Evolutionary conservation across 2,329 filamentous ascomycete species (phyloP), one percentile per base, ranked within the genome.

Genomic region (Geosmithia putterillii): DNA sequence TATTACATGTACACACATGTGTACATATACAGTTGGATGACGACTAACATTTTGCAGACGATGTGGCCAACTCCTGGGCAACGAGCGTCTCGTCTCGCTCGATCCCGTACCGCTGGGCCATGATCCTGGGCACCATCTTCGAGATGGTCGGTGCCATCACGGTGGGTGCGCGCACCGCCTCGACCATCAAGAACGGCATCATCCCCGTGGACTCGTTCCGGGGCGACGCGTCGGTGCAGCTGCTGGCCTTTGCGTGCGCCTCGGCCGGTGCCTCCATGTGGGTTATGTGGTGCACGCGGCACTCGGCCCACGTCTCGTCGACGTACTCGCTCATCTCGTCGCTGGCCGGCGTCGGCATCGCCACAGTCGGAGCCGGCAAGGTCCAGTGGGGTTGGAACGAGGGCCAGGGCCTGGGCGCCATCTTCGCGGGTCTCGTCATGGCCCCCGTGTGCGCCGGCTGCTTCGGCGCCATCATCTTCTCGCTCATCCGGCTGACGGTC

Each of bases 61-160:
- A 86, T 79, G 81, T 86, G 40, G 81, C 81, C 51, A 86, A 86
- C 61, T 66, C 81, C 36, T 86, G 79, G 76, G 81, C 81, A 2
- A 85, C 81, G 49, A 79, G 73, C 38, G 81, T 86, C 48, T 84
- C 81, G 15, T 84, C 81, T 14, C 65, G 81, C 37, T 84, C 81
- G 48, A 67, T 83, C 53, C 65, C 74, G 2, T 79, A 81, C 61
- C 60, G 72, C 48, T 75, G 80, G 62, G 79, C 74, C 42, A 77
- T 44, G 42, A 21, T 44, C 20, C 25, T 71, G 19, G 66, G 64
- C 28, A 62, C 65, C 20, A 54, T 73, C 45, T 69, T 70, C 51
- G 70, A 73, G 51, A 64, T 73, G 46, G 50, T 63, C 37, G 71
- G 71, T 40, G 69, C 70, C 42, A 57, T 73, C 44, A 61, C 61